Evolutionary conservation across 306 rosid species (phyloP).

Genomic region (Astragalus membranaceus): DNA sequence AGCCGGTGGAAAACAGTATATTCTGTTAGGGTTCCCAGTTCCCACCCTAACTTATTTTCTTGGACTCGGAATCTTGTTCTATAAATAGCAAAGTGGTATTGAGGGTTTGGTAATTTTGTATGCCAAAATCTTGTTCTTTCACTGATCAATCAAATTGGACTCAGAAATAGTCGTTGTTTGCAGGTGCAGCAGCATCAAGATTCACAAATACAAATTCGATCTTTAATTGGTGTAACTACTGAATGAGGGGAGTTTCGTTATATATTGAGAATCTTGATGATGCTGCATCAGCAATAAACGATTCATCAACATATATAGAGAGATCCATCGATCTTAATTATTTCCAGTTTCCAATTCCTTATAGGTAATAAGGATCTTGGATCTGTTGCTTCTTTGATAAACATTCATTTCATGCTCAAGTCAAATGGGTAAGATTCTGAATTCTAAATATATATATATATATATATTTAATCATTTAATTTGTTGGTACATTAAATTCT

Average conservation of each 20-base stretch:
- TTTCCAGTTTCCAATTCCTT: neutral
- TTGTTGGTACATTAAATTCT: neutral
- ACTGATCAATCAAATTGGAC: neutral
- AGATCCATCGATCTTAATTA: neutral
- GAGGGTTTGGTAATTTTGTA: neutral
- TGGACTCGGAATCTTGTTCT: neutral
- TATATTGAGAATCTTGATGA: conserved; percentile 95
- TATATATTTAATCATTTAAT: neutral
- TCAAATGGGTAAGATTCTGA: neutral
- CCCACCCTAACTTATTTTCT: neutral
- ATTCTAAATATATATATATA: neutral
- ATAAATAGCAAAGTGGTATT: neutral
- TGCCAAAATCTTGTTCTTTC: neutral
- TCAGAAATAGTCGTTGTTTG: conserved; percentile 48
- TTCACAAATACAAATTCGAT: conserved; percentile 45
- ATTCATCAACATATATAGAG: neutral
- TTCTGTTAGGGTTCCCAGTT: conserved; percentile 53
- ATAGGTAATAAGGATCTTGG: neutral
- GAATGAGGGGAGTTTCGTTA: neutral
- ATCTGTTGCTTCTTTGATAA: neutral
- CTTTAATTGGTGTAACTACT: neutral
- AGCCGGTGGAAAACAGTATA: conserved; percentile 21
- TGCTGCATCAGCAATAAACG: conserved; percentile 92
- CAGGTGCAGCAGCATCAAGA: conserved; percentile 94
- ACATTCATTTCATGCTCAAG: neutral